These are phyloP conservation scores for Leucocoprinus birnbaumii DNA, from an alignment of 768 basidiomycete genomes.

Conservation along the genomic window DNA sequence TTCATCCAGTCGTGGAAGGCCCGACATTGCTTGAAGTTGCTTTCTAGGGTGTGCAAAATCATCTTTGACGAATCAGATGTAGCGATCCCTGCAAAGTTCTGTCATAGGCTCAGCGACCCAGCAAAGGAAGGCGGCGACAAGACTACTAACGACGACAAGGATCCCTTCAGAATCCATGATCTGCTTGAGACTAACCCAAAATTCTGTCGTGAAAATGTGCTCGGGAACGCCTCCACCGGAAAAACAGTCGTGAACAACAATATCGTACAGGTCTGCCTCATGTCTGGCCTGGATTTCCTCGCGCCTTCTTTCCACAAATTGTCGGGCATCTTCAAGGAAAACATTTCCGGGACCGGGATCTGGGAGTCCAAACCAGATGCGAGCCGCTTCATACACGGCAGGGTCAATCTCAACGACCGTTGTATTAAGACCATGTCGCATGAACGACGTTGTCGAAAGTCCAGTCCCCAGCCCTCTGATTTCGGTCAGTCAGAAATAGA, in stretches of 20 bases:
- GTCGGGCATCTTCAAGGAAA: slow-evolving; percentile 75
- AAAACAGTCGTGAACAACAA: slow-evolving; percentile 90
- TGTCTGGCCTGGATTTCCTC: slow-evolving; percentile 23
- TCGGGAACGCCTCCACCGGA: slow-evolving; percentile 90
- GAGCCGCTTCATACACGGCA: slow-evolving; percentile 81
- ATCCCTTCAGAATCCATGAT: slow-evolving; percentile 70
- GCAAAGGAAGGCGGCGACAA: neutral
- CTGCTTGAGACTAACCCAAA: slow-evolving; percentile 70
- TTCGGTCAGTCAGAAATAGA: slow-evolving; percentile 1
- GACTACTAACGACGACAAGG: slow-evolving; percentile 67
- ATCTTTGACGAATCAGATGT: slow-evolving; percentile 60
- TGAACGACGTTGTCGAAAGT: slow-evolving; percentile 73
- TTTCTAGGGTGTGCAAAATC: slow-evolving; percentile 66
- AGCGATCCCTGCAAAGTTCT: slow-evolving; percentile 86
- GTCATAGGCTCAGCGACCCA: neutral
- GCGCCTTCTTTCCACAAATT: slow-evolving; percentile 54
- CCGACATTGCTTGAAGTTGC: slow-evolving; percentile 75
- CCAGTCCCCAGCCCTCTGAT: slow-evolving; percentile 86
- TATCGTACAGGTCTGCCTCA: slow-evolving; percentile 49
- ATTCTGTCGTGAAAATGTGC: slow-evolving; percentile 81
- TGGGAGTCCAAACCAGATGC: slow-evolving; percentile 75
- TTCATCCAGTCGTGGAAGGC: slow-evolving; percentile 73
- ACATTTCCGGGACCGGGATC: slow-evolving; percentile 57
- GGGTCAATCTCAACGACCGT: slow-evolving; percentile 95
- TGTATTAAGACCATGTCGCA: slow-evolving; percentile 62